These are phyloP conservation scores for Fusarium abutilonis DNA, from an alignment of 2,329 filamentous ascomycete species.

Conservation along the genomic window DNA sequence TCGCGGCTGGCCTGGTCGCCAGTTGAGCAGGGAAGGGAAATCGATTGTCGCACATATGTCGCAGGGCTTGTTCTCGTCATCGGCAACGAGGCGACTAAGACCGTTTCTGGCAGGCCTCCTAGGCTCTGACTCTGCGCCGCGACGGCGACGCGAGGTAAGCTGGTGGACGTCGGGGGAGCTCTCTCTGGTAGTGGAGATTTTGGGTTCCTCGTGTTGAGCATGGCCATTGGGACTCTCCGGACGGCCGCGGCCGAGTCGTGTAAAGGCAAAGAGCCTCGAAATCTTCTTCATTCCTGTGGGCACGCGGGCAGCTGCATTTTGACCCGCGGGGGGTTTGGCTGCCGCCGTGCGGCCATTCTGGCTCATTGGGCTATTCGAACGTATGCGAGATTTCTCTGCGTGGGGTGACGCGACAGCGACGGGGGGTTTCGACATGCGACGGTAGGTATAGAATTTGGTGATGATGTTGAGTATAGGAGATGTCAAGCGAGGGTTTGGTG, in stretches of 20 bases:
- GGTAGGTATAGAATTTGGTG: not conserved
- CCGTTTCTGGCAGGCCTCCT: constrained; percentile 45
- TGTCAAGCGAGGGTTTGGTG: constrained; percentile 14
- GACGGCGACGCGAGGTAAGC: constrained; percentile 46
- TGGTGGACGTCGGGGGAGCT: constrained; percentile 50
- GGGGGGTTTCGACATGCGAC: constrained; percentile 35
- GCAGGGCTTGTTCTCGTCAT: constrained; percentile 46
- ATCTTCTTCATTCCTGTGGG: constrained; percentile 50
- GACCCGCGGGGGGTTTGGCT: constrained; percentile 34
- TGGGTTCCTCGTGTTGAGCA: constrained; percentile 36
- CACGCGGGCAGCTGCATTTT: constrained; percentile 31
- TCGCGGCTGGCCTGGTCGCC: constrained; percentile 50
- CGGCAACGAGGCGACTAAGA: constrained; percentile 44
- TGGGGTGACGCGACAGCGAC: constrained; percentile 31
- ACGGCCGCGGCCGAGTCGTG: constrained; percentile 46
- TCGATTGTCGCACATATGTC: constrained; percentile 50
- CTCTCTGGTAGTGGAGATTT: constrained; percentile 33
- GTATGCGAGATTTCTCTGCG: constrained; percentile 23
- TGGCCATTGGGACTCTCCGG: constrained; percentile 33
- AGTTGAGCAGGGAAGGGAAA: constrained; percentile 51
- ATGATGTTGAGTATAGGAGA: not conserved
- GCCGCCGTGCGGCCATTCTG: constrained; percentile 42
- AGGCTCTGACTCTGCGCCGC: constrained; percentile 32
- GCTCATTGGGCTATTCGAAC: constrained; percentile 38
- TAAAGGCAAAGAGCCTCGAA: constrained; percentile 50